Base-by-base conservation (phyloP, 352 stramenopile genomes). In the Elongisporangium undulatum region DNA sequence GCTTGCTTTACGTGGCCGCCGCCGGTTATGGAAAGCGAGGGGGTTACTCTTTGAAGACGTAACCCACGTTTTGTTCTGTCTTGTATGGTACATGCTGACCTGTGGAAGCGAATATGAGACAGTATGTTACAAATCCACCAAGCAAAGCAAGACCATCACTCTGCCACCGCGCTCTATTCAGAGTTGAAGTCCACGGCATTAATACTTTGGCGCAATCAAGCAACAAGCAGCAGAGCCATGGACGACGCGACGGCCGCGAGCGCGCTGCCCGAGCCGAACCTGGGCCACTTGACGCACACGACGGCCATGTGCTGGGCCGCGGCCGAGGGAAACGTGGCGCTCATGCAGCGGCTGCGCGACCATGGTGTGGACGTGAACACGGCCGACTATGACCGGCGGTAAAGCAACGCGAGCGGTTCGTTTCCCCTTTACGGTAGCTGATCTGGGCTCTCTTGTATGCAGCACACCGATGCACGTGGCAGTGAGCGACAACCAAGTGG, bases 231-330 rank as follows among this genome's bases (percentile, higher is more conserved):
- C 23, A 26, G 23, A 26, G 23, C 34, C 13, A 45, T 45, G 34
- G 13, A 45, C 34, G 34, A 45, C 34, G 34, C 34, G 34, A 10
- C 34, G 34, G 29, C 29, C 5, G 12, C 2, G 5, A 17, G 34
- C 13, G 34, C 39, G 39, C 54, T 59, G 26, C 2, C 53, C 12
- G 45, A 21, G 19, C 23, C 49, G 17, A 54, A 24, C 50, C 59
- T 77, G 9, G 70, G 61, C 12, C 49, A 24, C 17, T 56, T 79
- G 57, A 74, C 74, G 59, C 79, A 79, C 71, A 82, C 77, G 23
- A 92, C 76, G 16, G 84, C 82, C 51, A 87, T 93, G 76, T 92
- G 79, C 67, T 93, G 79, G 82, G 84, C 84, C 0, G 84, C 84
- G 0, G 66, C 79, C 8, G 71, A 85, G 45, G 81, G 84, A 19